A percentile compares a stretch with the other conserved stretches of the same genome.
These are phyloP conservation scores for Sanghuangporus baumii DNA, from an alignment of 1,284 basidiomycete genomes.

Conservation along the genomic window DNA sequence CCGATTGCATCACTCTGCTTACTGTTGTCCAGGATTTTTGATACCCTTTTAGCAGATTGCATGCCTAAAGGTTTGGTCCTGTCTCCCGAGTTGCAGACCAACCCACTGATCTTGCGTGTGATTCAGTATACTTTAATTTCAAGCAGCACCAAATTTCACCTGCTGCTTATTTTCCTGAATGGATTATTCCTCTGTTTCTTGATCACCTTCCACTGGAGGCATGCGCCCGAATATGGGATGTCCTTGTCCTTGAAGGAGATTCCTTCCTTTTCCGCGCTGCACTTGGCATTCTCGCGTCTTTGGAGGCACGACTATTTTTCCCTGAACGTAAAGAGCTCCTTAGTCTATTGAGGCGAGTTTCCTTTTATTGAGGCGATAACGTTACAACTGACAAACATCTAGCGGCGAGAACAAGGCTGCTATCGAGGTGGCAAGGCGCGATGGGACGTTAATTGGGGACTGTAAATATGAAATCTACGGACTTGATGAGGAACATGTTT, in stretches of 20 bases:
- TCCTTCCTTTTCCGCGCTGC: constrained; percentile 81
- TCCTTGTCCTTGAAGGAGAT: constrained; percentile 83
- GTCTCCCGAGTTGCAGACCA: not conserved
- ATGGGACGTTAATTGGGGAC: constrained; percentile 52
- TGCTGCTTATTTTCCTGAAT: constrained; percentile 68
- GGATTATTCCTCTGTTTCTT: constrained; percentile 80
- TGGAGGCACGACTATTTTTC: constrained; percentile 85
- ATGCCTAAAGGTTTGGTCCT: constrained; percentile 79
- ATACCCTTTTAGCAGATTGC: constrained; percentile 84
- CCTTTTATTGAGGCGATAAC: not conserved
- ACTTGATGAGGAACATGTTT: constrained; percentile 76
- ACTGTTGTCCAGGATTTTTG: constrained; percentile 67
- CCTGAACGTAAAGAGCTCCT: constrained; percentile 73
- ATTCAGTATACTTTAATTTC: constrained; percentile 87
- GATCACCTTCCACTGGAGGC: constrained; percentile 87
- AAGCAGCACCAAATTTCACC: constrained; percentile 87
- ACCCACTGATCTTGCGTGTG: not conserved
- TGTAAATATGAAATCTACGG: constrained; percentile 88
- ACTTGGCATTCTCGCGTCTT: constrained; percentile 76
- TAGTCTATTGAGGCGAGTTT: constrained; percentile 58
- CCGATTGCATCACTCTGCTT: constrained; percentile 12
- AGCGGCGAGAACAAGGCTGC: constrained; percentile 83
- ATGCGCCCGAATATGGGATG: constrained; percentile 86
- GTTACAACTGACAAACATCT: constrained; percentile 1
- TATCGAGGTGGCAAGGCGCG: constrained; percentile 71